phyloP scores from a whole-genome alignment of 495 filamentous ascomycete species.

The Bombardia bombarda region DNA sequence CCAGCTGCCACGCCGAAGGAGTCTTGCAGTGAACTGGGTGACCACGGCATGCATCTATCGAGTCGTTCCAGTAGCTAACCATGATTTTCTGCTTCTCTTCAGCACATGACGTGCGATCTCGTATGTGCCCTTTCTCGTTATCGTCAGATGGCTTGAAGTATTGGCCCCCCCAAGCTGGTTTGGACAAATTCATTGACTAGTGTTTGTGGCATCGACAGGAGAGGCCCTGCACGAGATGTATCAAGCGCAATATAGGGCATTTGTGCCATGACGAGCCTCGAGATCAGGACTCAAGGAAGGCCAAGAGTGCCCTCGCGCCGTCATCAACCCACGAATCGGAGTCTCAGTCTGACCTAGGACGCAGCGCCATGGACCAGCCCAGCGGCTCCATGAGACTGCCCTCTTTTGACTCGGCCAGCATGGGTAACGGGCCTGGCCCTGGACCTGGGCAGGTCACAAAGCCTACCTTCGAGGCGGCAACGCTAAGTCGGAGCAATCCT shows the following conservation, averaged over 20 bases:
- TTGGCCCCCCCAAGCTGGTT: conserved; percentile 7
- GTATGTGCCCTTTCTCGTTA: conserved; percentile 58
- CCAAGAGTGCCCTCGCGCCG: conserved; percentile 59
- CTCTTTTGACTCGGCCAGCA: conserved; percentile 26
- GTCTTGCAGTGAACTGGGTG: conserved; percentile 9
- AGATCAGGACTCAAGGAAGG: conserved; percentile 57
- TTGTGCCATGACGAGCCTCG: conserved; percentile 97
- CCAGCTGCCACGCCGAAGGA: conserved; percentile 2
- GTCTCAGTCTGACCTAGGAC: conserved; percentile 32
- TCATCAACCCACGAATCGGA: conserved; percentile 49
- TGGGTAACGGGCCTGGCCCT: conserved; percentile 23
- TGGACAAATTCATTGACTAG: conserved; percentile 18
- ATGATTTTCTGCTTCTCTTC: conserved; percentile 23
- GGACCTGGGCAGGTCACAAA: conserved; percentile 31
- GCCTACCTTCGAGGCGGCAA: conserved; percentile 31
- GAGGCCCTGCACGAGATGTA: conserved; percentile 92
- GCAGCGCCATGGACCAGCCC: conserved; percentile 31
- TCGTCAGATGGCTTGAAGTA: conserved; percentile 3
- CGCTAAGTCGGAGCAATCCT: conserved; percentile 34
- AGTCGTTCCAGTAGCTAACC: conserved; percentile 23
- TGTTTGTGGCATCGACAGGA: conserved; percentile 47
- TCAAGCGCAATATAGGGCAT: conserved; percentile 98
- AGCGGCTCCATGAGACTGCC: conserved; percentile 33
- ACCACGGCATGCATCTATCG: conserved; percentile 6
- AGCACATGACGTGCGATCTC: conserved; percentile 99